These are phyloP conservation scores for Allium cepa DNA, from an alignment of 106 monocot species.

Conservation along the genomic window DNA sequence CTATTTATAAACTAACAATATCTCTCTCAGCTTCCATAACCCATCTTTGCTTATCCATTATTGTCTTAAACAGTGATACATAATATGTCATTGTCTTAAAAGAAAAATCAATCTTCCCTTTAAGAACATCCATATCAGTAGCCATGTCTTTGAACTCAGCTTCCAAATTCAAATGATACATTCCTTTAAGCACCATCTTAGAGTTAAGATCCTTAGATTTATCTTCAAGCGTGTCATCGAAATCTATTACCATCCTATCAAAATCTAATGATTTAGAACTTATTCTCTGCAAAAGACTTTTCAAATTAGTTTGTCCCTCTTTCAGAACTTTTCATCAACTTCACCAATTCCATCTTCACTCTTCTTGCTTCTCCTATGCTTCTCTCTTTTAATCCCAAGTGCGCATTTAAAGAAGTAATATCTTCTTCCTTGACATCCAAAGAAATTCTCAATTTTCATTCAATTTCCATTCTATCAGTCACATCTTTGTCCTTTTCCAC, in stretches of 20 bases:
- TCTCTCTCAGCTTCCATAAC: slow-evolving; percentile 34
- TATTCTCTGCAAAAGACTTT: slow-evolving; percentile 17
- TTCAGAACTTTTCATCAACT: slow-evolving; percentile 24
- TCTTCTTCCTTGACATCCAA: slow-evolving; percentile 47
- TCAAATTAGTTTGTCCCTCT: slow-evolving; percentile 23
- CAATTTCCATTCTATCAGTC: slow-evolving; percentile 24
- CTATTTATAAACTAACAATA: slow-evolving; percentile 11
- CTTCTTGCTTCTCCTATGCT: slow-evolving; percentile 1
- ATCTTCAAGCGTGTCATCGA: slow-evolving; percentile 10
- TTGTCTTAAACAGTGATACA: slow-evolving; percentile 19
- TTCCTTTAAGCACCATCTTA: background rate
- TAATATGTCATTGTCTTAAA: slow-evolving; percentile 31
- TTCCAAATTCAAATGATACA: slow-evolving; percentile 5
- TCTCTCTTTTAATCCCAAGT: slow-evolving; percentile 16
- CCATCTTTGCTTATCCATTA: slow-evolving; percentile 35
- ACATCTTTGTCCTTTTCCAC: slow-evolving; percentile 60
- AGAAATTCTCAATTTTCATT: slow-evolving; percentile 25
- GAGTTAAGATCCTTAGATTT: background rate
- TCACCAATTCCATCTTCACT: slow-evolving; percentile 2
- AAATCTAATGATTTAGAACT: slow-evolving; percentile 1
- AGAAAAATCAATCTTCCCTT: slow-evolving; percentile 29
- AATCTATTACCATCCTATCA: slow-evolving; percentile 1
- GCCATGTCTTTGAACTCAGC: slow-evolving; percentile 29
- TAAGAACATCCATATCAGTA: slow-evolving; percentile 20
- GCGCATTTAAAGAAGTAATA: slow-evolving; percentile 21